Evolutionary conservation across 2,329 filamentous ascomycete species (phyloP).

Genomic region (Spiromastix sp.): DNA sequence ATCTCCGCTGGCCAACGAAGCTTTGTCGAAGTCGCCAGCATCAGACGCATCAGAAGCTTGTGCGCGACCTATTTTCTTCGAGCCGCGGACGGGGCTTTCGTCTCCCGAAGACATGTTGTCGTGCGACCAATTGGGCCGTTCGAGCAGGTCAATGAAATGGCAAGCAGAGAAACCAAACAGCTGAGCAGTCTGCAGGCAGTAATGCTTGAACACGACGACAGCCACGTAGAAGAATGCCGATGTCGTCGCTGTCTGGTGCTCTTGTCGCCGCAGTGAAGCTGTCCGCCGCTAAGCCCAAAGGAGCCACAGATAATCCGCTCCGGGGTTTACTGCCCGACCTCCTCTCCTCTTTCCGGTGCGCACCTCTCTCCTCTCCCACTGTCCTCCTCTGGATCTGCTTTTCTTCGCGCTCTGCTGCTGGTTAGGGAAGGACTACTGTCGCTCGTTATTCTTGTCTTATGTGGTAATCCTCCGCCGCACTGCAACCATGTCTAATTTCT

Average conservation of each 20-base stretch:
- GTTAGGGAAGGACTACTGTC: no score
- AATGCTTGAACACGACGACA: no score
- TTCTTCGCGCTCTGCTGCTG: no score
- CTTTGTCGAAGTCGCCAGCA: conserved; percentile 5
- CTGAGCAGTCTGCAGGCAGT: no score
- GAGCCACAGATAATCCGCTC: conserved; percentile 5
- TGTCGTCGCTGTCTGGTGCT: no score
- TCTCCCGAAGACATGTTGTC: conserved; percentile 9
- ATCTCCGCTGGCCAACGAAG: conserved; percentile 15
- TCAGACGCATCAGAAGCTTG: conserved; percentile 6
- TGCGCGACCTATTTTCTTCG: conserved; percentile 1
- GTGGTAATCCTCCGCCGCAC: background rate
- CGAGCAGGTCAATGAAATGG: no score
- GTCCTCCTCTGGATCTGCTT: no score
- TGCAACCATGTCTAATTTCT: conserved; percentile 36
- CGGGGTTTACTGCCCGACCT: conserved; percentile 4
- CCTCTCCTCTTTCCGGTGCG: background rate
- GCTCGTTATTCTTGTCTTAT: no score
- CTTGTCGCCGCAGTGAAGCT: no score
- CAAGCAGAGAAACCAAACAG: no score
- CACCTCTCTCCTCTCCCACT: background rate
- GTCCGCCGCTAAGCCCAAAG: background rate
- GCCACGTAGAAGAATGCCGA: no score
- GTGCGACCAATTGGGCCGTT: background rate
- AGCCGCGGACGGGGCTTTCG: conserved; percentile 4